phyloP scores from a whole-genome alignment of 2,329 filamentous ascomycete genomes.

The Trichoderma atrobrunneum region DNA sequence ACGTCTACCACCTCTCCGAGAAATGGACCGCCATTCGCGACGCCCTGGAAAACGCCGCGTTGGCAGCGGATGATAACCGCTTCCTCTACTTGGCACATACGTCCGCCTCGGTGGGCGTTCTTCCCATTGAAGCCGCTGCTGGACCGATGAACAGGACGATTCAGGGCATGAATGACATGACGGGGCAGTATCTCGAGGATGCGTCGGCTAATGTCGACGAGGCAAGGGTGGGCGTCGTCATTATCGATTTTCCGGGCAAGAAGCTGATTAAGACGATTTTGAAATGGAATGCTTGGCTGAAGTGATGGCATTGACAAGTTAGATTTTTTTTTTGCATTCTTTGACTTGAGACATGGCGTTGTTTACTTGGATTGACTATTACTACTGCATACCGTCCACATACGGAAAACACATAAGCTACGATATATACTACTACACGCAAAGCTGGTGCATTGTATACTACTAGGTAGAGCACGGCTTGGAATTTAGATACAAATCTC shows the following conservation, averaged over 20 bases:
- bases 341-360: slow-evolving; percentile 1
- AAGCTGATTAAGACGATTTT: slow-evolving; percentile 43
- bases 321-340: background rate
- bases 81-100: slow-evolving; percentile 46
- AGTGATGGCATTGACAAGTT: background rate
- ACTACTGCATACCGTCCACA: background rate
- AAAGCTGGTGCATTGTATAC: background rate
- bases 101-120: slow-evolving; percentile 47
- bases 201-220: slow-evolving; percentile 27
- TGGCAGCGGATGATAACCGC: slow-evolving; percentile 33
- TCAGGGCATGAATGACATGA: slow-evolving; percentile 50
- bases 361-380: background rate
- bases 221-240: slow-evolving; percentile 44
- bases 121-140: slow-evolving; percentile 50
- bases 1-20: slow-evolving; percentile 41
- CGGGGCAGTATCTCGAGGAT: slow-evolving; percentile 43
- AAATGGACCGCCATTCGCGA: slow-evolving; percentile 46
- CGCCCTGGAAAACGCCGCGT: slow-evolving; percentile 40
- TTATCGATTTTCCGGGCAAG: slow-evolving; percentile 48
- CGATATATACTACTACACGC: background rate
- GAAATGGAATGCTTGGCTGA: slow-evolving; percentile 37
- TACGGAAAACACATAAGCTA: background rate
- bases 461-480: background rate
- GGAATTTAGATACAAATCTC: background rate
- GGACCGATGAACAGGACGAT: slow-evolving; percentile 43